phyloP scores from a whole-genome alignment of 1,284 basidiomycete species.

The Heterobasidion irregulare region DNA sequence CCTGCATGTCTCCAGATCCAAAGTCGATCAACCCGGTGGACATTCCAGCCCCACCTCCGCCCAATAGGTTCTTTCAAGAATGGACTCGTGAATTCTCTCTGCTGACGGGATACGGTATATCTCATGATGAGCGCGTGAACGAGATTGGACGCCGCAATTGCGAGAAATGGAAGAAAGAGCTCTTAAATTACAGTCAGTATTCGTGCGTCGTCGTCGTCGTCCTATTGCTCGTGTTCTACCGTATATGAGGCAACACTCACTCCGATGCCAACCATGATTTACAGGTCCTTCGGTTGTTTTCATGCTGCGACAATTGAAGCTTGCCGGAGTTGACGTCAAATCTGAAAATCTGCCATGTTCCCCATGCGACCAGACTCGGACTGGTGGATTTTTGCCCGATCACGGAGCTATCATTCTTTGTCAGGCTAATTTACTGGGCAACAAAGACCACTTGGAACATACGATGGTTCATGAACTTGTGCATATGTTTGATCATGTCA shows the following conservation, averaged over 20 bases:
- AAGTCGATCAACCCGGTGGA: not conserved
- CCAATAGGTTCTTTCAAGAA: conserved; percentile 35
- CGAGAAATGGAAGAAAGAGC: conserved; percentile 49
- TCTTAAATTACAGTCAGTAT: conserved; percentile 44
- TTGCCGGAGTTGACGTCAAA: conserved; percentile 60
- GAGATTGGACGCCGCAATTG: conserved; percentile 36
- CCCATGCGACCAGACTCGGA: conserved; percentile 66
- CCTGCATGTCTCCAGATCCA: not conserved
- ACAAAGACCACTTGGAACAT: conserved; percentile 85
- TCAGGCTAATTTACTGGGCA: conserved; percentile 67
- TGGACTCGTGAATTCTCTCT: conserved; percentile 46
- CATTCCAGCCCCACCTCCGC: not conserved
- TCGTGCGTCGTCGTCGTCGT: conserved; percentile 11
- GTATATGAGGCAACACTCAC: conserved; percentile 5
- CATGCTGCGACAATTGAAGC: conserved; percentile 81
- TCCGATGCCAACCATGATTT: not conserved
- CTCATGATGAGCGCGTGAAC: conserved; percentile 40
- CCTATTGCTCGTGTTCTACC: not conserved
- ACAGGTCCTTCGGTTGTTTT: conserved; percentile 81
- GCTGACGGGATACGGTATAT: conserved; percentile 49
- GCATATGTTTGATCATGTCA: conserved; percentile 94
- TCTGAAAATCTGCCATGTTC: conserved; percentile 73
- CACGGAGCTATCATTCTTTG: conserved; percentile 76
- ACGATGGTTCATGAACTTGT: conserved; percentile 91
- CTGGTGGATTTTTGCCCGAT: conserved; percentile 80